Percentiles rank a stretch among this genome's conserved stretches.
phyloP scores from a whole-genome alignment of 108 stramenopile genomes.

The Cyclotella baltica region DNA sequence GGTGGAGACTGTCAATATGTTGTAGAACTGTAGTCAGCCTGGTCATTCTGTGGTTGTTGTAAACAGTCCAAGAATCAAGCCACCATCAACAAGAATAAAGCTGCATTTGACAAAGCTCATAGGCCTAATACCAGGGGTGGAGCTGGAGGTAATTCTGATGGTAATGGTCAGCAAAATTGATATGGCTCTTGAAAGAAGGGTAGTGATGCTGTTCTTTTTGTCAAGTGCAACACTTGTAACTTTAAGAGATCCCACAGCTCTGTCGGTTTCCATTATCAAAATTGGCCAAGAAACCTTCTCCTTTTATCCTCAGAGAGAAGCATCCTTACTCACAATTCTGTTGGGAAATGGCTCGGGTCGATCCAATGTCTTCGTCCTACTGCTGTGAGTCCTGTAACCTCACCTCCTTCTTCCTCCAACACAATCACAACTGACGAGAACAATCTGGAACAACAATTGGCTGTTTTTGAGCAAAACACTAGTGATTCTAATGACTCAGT shows the following conservation, averaged over 20 bases:
- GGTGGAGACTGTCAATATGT: not conserved
- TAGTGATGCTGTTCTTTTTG: not conserved
- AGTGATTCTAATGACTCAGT: conserved; percentile 1
- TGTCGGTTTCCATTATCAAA: too few species aligned
- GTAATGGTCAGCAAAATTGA: not conserved
- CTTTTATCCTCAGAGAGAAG: too few species aligned
- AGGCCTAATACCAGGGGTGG: not conserved
- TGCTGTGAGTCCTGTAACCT: not conserved
- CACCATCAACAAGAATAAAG: not conserved
- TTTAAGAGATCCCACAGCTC: too few species aligned
- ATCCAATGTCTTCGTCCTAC: too few species aligned
- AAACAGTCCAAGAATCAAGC: not conserved
- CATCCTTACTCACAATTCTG: too few species aligned
- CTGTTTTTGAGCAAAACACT: not conserved
- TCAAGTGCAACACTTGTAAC: too few species aligned
- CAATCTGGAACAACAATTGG: not conserved
- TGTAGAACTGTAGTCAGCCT: not conserved
- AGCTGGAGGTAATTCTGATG: not conserved
- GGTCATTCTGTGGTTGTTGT: not conserved
- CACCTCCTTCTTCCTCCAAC: not conserved
- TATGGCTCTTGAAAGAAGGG: not conserved
- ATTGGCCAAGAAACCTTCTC: too few species aligned
- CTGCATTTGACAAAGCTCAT: not conserved
- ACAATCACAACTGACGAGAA: not conserved
- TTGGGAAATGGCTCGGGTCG: too few species aligned